These are phyloP conservation scores for Pilasporangium apinafurcum DNA, from an alignment of 352 stramenopile genomes.

Conservation along the genomic window DNA sequence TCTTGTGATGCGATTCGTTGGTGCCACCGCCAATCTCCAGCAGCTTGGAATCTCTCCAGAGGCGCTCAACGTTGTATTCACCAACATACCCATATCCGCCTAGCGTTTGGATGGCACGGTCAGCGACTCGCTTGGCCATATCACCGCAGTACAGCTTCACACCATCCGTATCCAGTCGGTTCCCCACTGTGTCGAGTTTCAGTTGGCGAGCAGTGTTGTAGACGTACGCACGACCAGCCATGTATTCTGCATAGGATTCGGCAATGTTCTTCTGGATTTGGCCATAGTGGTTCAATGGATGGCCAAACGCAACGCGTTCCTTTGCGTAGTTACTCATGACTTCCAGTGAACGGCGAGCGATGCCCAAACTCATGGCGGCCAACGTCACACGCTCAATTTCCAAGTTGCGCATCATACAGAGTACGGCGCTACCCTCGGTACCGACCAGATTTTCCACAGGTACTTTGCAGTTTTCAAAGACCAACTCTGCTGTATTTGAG, in stretches of 20 bases:
- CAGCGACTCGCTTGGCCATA: constrained; percentile 97
- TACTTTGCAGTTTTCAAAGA: constrained; percentile 97
- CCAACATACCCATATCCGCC: constrained; percentile 99
- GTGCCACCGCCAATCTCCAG: constrained; percentile 99
- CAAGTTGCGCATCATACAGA: constrained; percentile 96
- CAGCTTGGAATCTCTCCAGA: constrained; percentile 98
- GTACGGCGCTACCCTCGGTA: constrained; percentile 59
- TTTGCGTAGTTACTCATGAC: constrained; percentile 95
- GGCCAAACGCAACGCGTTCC: constrained; percentile 94
- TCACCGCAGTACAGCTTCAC: constrained; percentile 98
- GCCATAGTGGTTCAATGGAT: constrained; percentile 85
- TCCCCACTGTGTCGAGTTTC: constrained; percentile 92
- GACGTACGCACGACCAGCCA: constrained; percentile 94
- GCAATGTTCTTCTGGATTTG: constrained; percentile 97
- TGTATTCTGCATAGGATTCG: constrained; percentile 98
- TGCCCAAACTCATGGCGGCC: constrained; percentile 95
- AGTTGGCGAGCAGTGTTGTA: constrained; percentile 93
- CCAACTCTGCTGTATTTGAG: constrained; percentile 96
- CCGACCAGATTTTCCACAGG: constrained; percentile 92
- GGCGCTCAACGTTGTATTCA: constrained; percentile 97
- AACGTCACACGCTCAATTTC: constrained; percentile 98
- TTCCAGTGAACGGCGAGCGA: constrained; percentile 95
- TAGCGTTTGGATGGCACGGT: constrained; percentile 97
- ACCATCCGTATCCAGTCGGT: constrained; percentile 96
- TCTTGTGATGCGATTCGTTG: constrained; percentile 99